Percentiles rank a stretch among this genome's conserved stretches.
These are phyloP conservation scores for Anisodus acutangulus DNA, from an alignment of 257 asterid species.

Conservation along the genomic window DNA sequence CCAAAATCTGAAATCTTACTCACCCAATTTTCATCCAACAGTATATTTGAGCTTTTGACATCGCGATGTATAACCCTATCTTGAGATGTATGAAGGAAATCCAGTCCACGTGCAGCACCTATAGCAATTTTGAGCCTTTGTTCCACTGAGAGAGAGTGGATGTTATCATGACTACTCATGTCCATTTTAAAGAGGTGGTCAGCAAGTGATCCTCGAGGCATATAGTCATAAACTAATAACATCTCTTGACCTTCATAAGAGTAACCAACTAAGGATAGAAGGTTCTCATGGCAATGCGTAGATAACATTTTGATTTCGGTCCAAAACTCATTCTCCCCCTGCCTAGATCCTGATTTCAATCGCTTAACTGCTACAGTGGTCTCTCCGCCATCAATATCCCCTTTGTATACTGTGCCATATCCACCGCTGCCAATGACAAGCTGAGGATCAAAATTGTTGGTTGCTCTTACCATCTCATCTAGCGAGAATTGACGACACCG, in stretches of 20 bases:
- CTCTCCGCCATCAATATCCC: constrained; percentile 55
- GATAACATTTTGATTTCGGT: constrained; percentile 71
- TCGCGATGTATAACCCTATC: constrained; percentile 72
- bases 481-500: constrained; percentile 63
- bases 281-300: constrained; percentile 56
- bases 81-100: constrained; percentile 66
- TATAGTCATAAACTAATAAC: constrained; percentile 61
- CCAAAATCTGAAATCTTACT: constrained; percentile 83
- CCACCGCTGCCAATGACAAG: constrained; percentile 71
- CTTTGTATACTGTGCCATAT: constrained; percentile 69
- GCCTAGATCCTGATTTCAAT: constrained; percentile 51
- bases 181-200: constrained; percentile 60
- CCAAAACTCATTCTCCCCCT: constrained; percentile 63
- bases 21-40: constrained; percentile 65
- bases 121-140: constrained; percentile 57
- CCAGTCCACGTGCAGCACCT: constrained; percentile 74
- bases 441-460: constrained; percentile 52
- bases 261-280: constrained; percentile 70
- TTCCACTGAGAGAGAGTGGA: constrained; percentile 62
- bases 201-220: constrained; percentile 55
- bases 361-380: constrained; percentile 64
- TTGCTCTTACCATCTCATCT: constrained; percentile 55
- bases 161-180: constrained; percentile 39
- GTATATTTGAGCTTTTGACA: constrained; percentile 73
- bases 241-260: constrained; percentile 66